Conservation (phyloP, 139 green algal species). For the Coccomyxa sp. region DNA sequence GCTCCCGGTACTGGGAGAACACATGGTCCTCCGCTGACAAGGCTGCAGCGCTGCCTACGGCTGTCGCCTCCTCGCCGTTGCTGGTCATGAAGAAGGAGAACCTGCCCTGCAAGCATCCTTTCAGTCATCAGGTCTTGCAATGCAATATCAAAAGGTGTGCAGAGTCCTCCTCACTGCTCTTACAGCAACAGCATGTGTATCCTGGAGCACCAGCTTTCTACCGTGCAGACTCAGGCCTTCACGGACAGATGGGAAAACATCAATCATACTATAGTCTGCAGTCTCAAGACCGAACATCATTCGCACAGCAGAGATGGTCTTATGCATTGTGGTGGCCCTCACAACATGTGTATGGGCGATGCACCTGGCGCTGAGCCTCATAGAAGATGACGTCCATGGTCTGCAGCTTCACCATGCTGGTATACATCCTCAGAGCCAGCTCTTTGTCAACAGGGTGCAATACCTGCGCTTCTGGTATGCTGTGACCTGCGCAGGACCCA, state of each 20-base stretch:
- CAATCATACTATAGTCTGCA: too few relatives aligned
- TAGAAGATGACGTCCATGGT: conserved; percentile 89
- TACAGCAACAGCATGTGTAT: too few relatives aligned
- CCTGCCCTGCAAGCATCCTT: conserved; percentile 74
- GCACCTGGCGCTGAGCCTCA: conserved; percentile 90
- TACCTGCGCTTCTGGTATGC: conserved; percentile 32
- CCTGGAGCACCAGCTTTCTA: too few relatives aligned
- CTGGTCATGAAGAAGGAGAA: conserved; percentile 95
- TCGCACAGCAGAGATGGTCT: too few relatives aligned
- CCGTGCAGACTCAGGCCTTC: too few relatives aligned
- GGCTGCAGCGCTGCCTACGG: conserved; percentile 75
- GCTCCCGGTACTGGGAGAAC: conserved; percentile 91
- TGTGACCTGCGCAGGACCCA: background rate
- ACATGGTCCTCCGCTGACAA: conserved; percentile 64
- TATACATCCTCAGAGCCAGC: conserved; percentile 48
- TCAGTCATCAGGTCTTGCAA: too few relatives aligned
- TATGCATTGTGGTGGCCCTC: too few relatives aligned
- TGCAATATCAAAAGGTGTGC: too few relatives aligned
- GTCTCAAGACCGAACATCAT: too few relatives aligned
- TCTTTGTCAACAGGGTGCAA: conserved; percentile 38
- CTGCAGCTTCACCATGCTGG: conserved; percentile 61
- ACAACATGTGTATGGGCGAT: too few relatives aligned
- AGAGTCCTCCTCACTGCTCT: too few relatives aligned
- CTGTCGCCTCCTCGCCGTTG: conserved; percentile 84
- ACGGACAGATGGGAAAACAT: too few relatives aligned